phyloP scores from a whole-genome alignment of 768 basidiomycete genomes.

The Naematelia aurantialba region DNA sequence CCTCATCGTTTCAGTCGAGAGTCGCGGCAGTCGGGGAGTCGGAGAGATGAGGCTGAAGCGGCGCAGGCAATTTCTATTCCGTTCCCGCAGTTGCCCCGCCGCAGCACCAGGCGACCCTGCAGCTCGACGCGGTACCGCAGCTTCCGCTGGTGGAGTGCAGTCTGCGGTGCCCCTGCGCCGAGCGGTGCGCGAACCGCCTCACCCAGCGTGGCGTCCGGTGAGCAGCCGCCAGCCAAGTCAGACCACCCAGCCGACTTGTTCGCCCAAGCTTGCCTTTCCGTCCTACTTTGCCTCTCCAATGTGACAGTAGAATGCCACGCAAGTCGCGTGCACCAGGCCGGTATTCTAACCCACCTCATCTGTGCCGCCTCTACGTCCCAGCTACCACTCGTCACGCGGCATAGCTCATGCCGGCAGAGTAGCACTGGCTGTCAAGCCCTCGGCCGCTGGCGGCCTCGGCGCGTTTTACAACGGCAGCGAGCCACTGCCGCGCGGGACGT shows the following conservation, averaged over 20 bases:
- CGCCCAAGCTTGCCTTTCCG: too few relatives aligned
- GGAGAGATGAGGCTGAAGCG: background rate
- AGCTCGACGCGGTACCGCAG: constrained; percentile 42
- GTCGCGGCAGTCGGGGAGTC: background rate
- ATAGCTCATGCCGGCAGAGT: too few relatives aligned
- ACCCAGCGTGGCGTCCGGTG: constrained; percentile 42
- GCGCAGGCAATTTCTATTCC: constrained; percentile 38
- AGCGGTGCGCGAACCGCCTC: constrained; percentile 33
- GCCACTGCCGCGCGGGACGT: constrained; percentile 28
- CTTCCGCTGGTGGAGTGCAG: constrained; percentile 49
- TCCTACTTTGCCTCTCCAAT: too few relatives aligned
- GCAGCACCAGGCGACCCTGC: constrained; percentile 10
- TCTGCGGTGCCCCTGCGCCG: constrained; percentile 30
- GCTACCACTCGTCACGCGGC: background rate
- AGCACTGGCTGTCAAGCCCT: constrained; percentile 11
- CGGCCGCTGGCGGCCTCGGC: constrained; percentile 33
- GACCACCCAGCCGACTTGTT: too few relatives aligned
- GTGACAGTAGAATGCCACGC: too few relatives aligned
- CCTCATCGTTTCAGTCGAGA: too few relatives aligned
- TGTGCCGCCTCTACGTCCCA: background rate
- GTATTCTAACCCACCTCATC: too few relatives aligned
- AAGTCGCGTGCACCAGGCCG: too few relatives aligned
- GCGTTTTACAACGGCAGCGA: constrained; percentile 23
- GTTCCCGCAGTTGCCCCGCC: background rate
- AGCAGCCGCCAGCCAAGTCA: too few relatives aligned